These are phyloP conservation scores for Blastocystis hominis DNA, from an alignment of 352 stramenopile genomes.

Conservation along the genomic window DNA sequence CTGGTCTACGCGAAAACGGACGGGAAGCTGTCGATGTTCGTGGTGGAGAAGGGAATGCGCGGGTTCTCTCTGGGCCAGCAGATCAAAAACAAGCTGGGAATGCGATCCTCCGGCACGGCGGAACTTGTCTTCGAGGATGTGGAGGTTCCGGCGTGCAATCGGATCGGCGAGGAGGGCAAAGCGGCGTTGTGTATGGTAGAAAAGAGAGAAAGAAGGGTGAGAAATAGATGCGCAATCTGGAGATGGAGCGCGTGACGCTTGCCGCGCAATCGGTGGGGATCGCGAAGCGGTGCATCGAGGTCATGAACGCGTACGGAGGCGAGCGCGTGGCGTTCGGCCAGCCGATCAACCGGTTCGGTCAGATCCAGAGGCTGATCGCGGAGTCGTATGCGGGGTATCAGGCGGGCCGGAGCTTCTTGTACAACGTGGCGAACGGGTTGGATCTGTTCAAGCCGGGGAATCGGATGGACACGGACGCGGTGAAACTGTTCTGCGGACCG, in stretches of 20 bases:
- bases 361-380: conserved; percentile 91
- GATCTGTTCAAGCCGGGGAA: conserved; percentile 86
- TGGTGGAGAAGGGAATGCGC: conserved; percentile 88
- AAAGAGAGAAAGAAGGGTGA: conserved; percentile 61
- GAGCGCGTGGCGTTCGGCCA: conserved; percentile 85
- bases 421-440: conserved; percentile 83
- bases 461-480: conserved; percentile 88
- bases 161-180: conserved; percentile 75
- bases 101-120: conserved; percentile 87
- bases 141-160: conserved; percentile 73
- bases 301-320: conserved; percentile 87
- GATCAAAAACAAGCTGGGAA: conserved; percentile 95
- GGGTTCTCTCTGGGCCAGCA: conserved; percentile 90
- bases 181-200: conserved; percentile 76
- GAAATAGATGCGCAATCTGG: conserved; percentile 86
- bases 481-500: conserved; percentile 92
- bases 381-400: conserved; percentile 96
- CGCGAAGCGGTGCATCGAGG: conserved; percentile 84
- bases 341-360: conserved; percentile 78
- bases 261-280: conserved; percentile 88
- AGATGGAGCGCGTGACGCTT: conserved; percentile 92
- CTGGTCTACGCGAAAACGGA: conserved; percentile 82
- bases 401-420: conserved; percentile 87
- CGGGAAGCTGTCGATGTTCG: conserved; percentile 83
- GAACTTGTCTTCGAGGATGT: conserved; percentile 98